Evolutionary conservation across 73 alveolate species (phyloP), one percentile per base, ranked within the genome.

Genomic region (Uronychia binucleata): DNA sequence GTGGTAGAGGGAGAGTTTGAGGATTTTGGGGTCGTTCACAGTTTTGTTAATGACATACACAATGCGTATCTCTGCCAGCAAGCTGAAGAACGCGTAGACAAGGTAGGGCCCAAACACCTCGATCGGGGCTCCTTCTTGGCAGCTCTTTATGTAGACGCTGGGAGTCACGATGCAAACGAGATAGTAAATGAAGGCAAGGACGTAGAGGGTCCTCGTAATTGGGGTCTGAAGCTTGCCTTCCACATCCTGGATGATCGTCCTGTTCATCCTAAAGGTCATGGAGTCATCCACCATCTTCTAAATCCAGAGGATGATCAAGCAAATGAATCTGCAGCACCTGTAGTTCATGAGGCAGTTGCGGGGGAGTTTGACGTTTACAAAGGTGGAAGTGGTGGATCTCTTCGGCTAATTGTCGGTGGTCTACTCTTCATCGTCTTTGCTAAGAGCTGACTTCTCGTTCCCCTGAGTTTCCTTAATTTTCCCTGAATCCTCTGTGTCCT

Each of bases 101-200:
- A 46, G 19, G 67, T 46, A 46, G n/a, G 67, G 67, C 5, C n/a
- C 67, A 19, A 46, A 46, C 19, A 46, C 67, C 5, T 46, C 19
- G 67, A 46, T 46, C 5, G 67, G 67, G 67, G 67, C 67, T 30
- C 78, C 78, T 26, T 67, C 78, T 26, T 67, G 32, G 30, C 78
- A 67, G 26, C 13, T 26, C 29, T 67, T 28, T 14, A 67, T 28
- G 78, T 26, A 67, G 1, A 5, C 5, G 32, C 5, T 67, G 26
- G 78, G 78, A 26, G 26, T 13, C 30, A 25, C 5, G 78, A 67
- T 26, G 78, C 78, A 67, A 26, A 67, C 78, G 14, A 67, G 32
- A 28, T 67, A 67, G 32, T 67, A 67, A 67, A 67, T 67, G 30
- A 67, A 67, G 78, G 78, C 29, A 13, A 13, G 78, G 5, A 67